Evolutionary conservation across 2,329 filamentous ascomycete genomes (phyloP).

Genomic region (Sporothrix curviconia): DNA sequence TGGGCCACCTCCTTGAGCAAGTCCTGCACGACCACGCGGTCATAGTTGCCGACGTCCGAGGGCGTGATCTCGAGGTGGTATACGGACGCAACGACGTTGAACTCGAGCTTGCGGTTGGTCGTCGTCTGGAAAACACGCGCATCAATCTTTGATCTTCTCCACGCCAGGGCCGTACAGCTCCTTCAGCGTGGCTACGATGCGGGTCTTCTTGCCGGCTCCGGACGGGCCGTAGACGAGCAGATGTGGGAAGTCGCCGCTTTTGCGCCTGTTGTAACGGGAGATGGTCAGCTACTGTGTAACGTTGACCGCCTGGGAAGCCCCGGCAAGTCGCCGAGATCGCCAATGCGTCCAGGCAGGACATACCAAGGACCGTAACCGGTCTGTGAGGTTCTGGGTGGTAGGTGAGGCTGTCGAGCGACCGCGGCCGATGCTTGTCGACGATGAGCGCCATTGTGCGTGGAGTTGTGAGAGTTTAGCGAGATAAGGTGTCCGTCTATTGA

Average conservation of each 20-base stretch:
- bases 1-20: constrained; percentile 96
- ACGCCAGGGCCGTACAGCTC: constrained; percentile 92
- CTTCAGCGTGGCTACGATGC: constrained; percentile 90
- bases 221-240: constrained; percentile 95
- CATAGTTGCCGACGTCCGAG: constrained; percentile 92
- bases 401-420: constrained; percentile 68
- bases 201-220: constrained; percentile 94
- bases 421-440: constrained; percentile 65
- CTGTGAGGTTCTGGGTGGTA: constrained; percentile 87
- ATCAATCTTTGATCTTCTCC: constrained; percentile 99
- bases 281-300: no score
- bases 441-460: constrained; percentile 54
- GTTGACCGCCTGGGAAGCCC: no score
- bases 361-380: constrained; percentile 80
- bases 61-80: constrained; percentile 99
- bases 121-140: constrained; percentile 93
- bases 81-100: constrained; percentile 95
- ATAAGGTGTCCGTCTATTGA: no score
- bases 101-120: constrained; percentile 94
- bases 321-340: no score
- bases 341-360: constrained; percentile 22
- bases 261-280: no score
- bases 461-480: no score
- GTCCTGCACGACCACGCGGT: constrained; percentile 92
- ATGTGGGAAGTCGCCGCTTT: constrained; percentile 96